Evolutionary conservation across 345 rosid species (phyloP), one percentile per base, ranked within the genome.

Genomic region (Mangifera indica): DNA sequence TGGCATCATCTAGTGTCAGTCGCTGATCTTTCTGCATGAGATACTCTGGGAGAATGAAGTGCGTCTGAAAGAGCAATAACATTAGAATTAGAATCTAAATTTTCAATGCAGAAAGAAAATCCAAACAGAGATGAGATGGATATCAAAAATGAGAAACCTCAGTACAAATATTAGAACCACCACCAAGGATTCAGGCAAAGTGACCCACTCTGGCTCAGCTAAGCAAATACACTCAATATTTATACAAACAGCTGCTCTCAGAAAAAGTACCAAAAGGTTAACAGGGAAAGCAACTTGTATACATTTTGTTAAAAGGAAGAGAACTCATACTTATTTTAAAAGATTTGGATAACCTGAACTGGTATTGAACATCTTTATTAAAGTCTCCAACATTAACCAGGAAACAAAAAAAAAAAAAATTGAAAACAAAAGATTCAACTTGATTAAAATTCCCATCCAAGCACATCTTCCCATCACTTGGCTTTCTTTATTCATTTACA

Each of bases 11-110:
- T 3, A 92, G 82, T 58, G 79, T 87, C 25, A 91, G 68, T 60
- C 71, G 77, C 78, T 91, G 89, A 75, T 92, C 99, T 83, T 92
- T 92, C 79, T 87, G 98, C 97, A 92, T 92, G 72, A 91, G 77
- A 76, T 91, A 88, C 84, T 95, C 99, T 0, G 98, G 96, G 51
- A 92, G 82, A 73, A 92, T 89, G 72, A 88, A 89, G 82, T 92
- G 93, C 13, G 93, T 86, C 98, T 92, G 87, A 52, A 82, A 76
- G 34, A 76, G 51, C 66, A 76, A 29, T 0, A 44, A 56, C 54
- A 24, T 24, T 34, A 70, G 56, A 62, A 20, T 40, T 14, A 75
- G 71, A 71, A 57, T 59, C 21, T 20, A 45, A 60, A 24, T 14
- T n/a, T n/a, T n/a, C n/a, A n/a, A n/a, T n/a, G n/a, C n/a, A 29